A percentile compares a stretch with the other conserved stretches of the same genome.
phyloP scores from a whole-genome alignment of 345 rosid genomes.

The Populus simonii region DNA sequence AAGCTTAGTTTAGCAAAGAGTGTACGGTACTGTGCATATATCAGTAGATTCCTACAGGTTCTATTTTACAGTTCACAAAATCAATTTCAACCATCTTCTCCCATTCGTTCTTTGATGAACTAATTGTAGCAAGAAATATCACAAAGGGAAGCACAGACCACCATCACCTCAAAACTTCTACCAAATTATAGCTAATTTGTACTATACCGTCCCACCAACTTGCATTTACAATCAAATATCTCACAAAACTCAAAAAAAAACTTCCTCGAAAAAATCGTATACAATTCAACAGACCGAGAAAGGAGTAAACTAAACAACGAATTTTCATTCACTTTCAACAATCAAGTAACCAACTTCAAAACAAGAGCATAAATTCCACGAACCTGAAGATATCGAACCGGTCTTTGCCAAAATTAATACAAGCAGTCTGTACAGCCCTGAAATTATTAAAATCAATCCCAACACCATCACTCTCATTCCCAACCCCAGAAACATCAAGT shows the following conservation, averaged over 20 bases:
- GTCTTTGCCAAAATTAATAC: slow-evolving; percentile 87
- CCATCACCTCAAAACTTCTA: not conserved
- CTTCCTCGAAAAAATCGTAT: not conserved
- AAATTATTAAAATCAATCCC: slow-evolving; percentile 65
- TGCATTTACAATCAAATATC: not conserved
- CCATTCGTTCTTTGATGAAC: not conserved
- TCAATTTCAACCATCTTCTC: not conserved
- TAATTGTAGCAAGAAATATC: not conserved
- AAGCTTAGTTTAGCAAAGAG: not conserved
- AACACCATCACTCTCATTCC: slow-evolving; percentile 24
- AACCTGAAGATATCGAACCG: slow-evolving; percentile 96
- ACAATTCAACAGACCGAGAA: not conserved
- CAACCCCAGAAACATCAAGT: slow-evolving; percentile 30
- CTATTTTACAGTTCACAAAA: not conserved
- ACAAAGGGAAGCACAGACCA: not conserved
- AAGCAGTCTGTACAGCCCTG: slow-evolving; percentile 75
- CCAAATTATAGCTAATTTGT: not conserved
- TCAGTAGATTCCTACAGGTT: not conserved
- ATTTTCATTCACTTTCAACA: not conserved
- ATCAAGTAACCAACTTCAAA: not conserved
- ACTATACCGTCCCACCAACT: not conserved
- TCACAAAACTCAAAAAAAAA: not conserved
- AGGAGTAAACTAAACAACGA: not conserved
- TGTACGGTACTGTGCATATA: not conserved
- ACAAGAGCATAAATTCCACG: slow-evolving; percentile 16